Base-by-base conservation (phyloP, 192 early-diverging fungal species). In the Coemansia pectinata region DNA sequence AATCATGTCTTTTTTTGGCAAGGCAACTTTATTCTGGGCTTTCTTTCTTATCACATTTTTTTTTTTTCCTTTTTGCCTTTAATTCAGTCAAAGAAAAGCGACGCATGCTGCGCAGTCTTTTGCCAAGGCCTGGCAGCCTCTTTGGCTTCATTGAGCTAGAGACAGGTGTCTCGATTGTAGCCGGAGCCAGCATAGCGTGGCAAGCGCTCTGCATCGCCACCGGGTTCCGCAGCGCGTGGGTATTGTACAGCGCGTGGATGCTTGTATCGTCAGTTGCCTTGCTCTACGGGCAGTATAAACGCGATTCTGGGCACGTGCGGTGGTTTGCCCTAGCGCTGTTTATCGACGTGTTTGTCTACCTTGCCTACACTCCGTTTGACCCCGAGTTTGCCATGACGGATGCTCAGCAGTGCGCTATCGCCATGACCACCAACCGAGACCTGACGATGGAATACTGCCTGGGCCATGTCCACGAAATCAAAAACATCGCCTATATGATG, bases 381-480 rank as follows among this genome's bases (percentile, higher is more conserved):
- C 31, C 45, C 6, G 79, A 82, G 57, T 41, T 77, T 29, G 42
- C 42, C 23, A 74, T 81, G 73, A 76, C 60, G 8, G 75, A 73
- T 55, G 40, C 33, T 25, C 74, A 82, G 65, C 69, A 67, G 59
- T 82, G 79, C 66, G 31, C 41, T 12, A 48, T 82, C n/a, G 74
- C 75, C 2, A 73, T 76, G 71, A 36, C 60, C 15, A 61, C 79
- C 33, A 76, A 82, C 68, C 60, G 40, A 5, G 68, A 42, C 55
- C 39, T 82, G 71, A 67, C 71, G 14, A 53, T 69, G 50, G 65
- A 74, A 38, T 52, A 83, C 45, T 83, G 80, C 34, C 69, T 83
- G 41, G 69, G 27, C 11, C 74, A 75, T n/a, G 76, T 83, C 36
- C 80, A 83, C 52, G 80, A 83, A 63, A 83, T 83, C 39, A 61